Base-by-base conservation (phyloP, 495 filamentous ascomycete genomes). In the Lasiosphaeris hirsuta region DNA sequence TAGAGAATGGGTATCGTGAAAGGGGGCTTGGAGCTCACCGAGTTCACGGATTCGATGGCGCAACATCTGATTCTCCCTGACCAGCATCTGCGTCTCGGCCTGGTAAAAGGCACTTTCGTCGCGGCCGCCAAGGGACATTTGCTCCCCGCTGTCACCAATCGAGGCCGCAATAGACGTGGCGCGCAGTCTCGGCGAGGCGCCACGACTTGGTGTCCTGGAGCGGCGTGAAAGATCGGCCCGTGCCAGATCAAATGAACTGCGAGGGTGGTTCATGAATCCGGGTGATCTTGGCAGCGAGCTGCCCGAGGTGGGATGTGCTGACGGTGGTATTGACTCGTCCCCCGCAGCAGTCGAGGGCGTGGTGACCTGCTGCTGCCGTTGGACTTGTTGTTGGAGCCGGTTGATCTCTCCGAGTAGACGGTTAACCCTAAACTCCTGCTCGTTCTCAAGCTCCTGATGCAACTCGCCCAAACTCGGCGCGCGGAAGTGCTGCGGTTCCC, bases 381-480 rank as follows among this genome's bases (percentile, higher is more conserved):
- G 79, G n/a, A 96, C 77, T 56, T 96, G 90, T 17, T 85, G 72
- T 69, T 96, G 93, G 63, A 96, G 87, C 50, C 86, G 83, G 47
- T 90, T 88, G 62, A 98, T 97, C 82, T 94, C 89, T 51, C 84
- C 83, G 14, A 98, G 79, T 0, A 98, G 84, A 34, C 93, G 86
- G 66, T 97, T 97, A 70, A 98, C 94, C 74, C 96, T 93, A 10
- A 86, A 90, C 72, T 98, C 94, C 70, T 96, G 92, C 68, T 98
- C 94, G 48, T 87, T 89, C 72, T 98, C 94, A 7, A 97, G 78
- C 67, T 96, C 90, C 64, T 98, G 93, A 67, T 97, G 92, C 38
- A 98, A 78, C 72, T 97, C 93, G n/a, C 93, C 93, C 43, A 97
- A 72, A 54, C 90, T 96, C 1, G 91, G 91, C 8, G 88, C 75